Evolutionary conservation across 2,329 filamentous ascomycete genomes (phyloP).

Genomic region (Fusarium hostae): DNA sequence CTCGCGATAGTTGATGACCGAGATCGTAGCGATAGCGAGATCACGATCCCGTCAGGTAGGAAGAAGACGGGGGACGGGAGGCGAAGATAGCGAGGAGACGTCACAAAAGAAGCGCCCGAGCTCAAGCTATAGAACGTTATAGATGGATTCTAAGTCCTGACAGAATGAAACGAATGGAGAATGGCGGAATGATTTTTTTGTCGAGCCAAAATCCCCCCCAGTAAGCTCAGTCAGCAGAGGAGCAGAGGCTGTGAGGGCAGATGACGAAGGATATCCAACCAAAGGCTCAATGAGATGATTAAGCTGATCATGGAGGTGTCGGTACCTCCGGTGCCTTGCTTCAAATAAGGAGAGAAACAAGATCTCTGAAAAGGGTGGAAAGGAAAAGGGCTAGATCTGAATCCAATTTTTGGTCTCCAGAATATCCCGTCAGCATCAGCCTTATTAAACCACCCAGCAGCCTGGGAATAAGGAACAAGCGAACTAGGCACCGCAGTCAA

Average conservation of each 20-base stretch:
- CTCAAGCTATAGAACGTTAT: slow-evolving; percentile 2
- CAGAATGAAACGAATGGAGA: neutral
- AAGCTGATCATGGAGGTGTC: slow-evolving; percentile 14
- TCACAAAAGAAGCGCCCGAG: neutral
- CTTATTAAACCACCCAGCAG: slow-evolving; percentile 29
- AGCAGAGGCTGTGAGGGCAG: slow-evolving; percentile 7
- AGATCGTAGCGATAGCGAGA: slow-evolving; percentile 9
- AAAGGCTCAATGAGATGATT: slow-evolving; percentile 1
- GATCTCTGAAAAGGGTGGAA: slow-evolving; percentile 8
- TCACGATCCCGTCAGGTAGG: neutral
- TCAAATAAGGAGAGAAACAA: slow-evolving; percentile 22
- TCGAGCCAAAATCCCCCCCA: neutral
- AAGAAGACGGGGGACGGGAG: slow-evolving; percentile 5
- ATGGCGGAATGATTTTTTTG: slow-evolving; percentile 9
- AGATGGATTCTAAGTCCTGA: neutral
- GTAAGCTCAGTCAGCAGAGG: slow-evolving; percentile 30
- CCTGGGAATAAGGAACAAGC: neutral
- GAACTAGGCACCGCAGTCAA: slow-evolving; percentile 2
- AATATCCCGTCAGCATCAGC: slow-evolving; percentile 35
- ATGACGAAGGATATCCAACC: slow-evolving; percentile 25
- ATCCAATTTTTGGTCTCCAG: slow-evolving; percentile 16
- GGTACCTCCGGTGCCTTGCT: slow-evolving; percentile 22
- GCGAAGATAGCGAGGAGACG: neutral
- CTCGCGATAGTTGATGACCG: neutral
- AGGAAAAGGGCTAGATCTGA: slow-evolving; percentile 14